These are phyloP conservation scores for Trichoderma sp. DNA, from an alignment of 2,329 filamentous ascomycete species.

Conservation along the genomic window DNA sequence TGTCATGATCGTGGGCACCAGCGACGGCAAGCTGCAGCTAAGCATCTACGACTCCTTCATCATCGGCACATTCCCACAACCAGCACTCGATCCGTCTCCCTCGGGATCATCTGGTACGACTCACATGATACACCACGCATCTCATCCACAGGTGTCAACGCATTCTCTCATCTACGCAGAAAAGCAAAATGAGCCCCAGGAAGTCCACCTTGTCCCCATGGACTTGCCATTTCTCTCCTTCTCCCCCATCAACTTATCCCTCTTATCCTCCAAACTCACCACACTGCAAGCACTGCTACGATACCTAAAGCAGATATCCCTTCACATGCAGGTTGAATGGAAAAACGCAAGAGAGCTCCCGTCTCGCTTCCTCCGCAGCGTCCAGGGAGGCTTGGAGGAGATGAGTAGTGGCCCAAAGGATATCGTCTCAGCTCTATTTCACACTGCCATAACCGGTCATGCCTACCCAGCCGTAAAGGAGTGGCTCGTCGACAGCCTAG, in stretches of 20 bases:
- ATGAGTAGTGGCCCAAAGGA: conserved; percentile 55
- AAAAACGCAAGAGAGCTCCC: conserved; percentile 80
- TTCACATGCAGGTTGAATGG: conserved; percentile 80
- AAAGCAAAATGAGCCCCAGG: conserved; percentile 34
- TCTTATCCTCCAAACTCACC: conserved; percentile 84
- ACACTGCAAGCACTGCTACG: conserved; percentile 82
- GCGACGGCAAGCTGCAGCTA: conserved; percentile 70
- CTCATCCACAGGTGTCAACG: conserved; percentile 72
- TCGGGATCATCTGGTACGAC: conserved; percentile 12
- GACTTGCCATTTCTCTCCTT: conserved; percentile 82
- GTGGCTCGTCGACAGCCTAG: conserved; percentile 83
- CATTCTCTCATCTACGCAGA: conserved; percentile 67
- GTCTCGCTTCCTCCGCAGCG: conserved; percentile 71
- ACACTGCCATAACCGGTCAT: conserved; percentile 81
- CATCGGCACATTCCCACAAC: conserved; percentile 66
- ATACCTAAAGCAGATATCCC: conserved; percentile 79
- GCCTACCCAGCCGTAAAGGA: conserved; percentile 75
- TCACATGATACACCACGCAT: conserved; percentile 61
- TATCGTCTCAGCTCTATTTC: conserved; percentile 77
- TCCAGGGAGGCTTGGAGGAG: conserved; percentile 73
- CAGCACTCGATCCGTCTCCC: conserved; percentile 33
- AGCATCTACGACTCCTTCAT: conserved; percentile 85
- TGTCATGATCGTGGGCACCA: conserved; percentile 73
- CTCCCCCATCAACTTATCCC: conserved; percentile 76
- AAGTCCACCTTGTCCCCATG: conserved; percentile 66